phyloP scores from a whole-genome alignment of 352 stramenopile species.

The Phytophthora litchii region DNA sequence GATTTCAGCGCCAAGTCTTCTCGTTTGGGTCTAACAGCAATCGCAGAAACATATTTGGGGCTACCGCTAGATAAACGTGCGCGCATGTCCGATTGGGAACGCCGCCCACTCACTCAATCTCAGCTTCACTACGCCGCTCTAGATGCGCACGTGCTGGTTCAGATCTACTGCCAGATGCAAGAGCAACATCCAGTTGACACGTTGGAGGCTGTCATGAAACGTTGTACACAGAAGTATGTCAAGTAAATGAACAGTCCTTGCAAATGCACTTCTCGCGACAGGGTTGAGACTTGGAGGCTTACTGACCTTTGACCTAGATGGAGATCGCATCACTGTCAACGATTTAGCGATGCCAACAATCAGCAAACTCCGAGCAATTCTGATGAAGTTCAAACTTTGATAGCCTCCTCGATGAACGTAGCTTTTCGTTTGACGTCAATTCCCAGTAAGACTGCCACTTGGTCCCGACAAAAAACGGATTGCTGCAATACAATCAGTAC shows the following conservation, averaged over 20 bases:
- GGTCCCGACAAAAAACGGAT: too few species aligned
- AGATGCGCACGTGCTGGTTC: conserved; percentile 71
- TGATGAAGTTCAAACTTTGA: too few species aligned
- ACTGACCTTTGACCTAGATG: too few species aligned
- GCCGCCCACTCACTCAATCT: conserved; percentile 61
- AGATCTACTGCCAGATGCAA: conserved; percentile 64
- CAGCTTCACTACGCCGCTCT: conserved; percentile 78
- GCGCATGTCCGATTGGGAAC: conserved; percentile 82
- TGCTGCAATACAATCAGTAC: too few species aligned
- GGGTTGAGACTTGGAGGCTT: too few species aligned
- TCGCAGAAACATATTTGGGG: conserved; percentile 60
- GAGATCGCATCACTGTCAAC: too few species aligned
- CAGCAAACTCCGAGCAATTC: too few species aligned
- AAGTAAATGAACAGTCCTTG: conserved; percentile 24
- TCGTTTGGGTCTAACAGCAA: conserved; percentile 49
- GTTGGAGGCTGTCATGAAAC: conserved; percentile 34
- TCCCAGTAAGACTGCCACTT: too few species aligned
- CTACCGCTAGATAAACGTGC: conserved; percentile 74
- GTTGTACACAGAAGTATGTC: conserved; percentile 52
- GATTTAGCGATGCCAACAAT: too few species aligned
- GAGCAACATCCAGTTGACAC: conserved; percentile 34
- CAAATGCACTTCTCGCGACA: neutral
- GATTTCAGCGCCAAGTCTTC: conserved; percentile 23
- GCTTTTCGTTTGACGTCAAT: too few species aligned
- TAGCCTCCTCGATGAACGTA: too few species aligned